These are phyloP conservation scores for Solanum sejunctum DNA, from an alignment of 257 asterid genomes.

Conservation along the genomic window DNA sequence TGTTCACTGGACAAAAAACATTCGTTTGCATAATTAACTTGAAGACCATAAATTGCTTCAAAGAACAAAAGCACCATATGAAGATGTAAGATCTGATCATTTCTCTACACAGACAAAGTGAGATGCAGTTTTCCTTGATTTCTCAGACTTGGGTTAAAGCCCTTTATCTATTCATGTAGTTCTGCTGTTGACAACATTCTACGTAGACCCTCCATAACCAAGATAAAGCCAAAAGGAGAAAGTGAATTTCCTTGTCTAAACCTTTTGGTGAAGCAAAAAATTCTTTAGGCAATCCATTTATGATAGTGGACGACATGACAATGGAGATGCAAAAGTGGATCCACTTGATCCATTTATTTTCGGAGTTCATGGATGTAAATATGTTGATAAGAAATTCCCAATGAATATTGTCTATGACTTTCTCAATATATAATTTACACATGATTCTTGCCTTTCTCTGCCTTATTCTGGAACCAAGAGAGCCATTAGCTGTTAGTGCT, in stretches of 20 bases:
- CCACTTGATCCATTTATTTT: neutral
- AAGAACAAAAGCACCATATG: neutral
- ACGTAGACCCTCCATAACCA: neutral
- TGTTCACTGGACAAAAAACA: neutral
- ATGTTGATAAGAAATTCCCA: neutral
- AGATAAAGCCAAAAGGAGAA: neutral
- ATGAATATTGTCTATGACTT: neutral
- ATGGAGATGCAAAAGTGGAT: neutral
- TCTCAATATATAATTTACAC: neutral
- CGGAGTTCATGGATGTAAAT: neutral
- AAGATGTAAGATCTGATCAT: neutral
- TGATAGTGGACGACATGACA: neutral
- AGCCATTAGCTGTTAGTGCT: neutral
- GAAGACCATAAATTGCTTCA: neutral
- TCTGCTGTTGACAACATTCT: neutral
- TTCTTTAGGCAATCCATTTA: neutral
- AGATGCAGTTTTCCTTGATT: neutral
- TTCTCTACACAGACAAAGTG: neutral
- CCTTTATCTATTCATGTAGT: neutral
- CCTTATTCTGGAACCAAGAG: neutral
- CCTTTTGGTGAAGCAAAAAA: neutral
- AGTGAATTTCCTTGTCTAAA: neutral
- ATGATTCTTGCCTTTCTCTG: neutral
- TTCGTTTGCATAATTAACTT: neutral
- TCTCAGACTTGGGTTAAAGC: neutral